phyloP scores from a whole-genome alignment of 2,329 filamentous ascomycete species.

The Curvularia lunata region DNA sequence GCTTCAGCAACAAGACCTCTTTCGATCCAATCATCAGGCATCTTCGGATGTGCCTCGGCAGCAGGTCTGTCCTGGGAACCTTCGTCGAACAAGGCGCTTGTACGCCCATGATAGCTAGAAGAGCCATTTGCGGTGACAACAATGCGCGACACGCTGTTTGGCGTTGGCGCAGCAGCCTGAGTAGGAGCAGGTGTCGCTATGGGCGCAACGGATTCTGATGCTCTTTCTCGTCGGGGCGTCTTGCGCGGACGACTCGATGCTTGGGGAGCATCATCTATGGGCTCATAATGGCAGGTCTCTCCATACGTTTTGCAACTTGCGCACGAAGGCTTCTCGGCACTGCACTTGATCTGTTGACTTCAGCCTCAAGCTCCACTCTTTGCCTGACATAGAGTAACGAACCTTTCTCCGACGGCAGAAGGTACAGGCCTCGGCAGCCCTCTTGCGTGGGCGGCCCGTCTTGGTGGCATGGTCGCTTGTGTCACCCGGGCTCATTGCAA shows the following conservation, averaged over 20 bases:
- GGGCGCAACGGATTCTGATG: slow-evolving; percentile 1
- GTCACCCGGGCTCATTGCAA: slow-evolving; percentile 3
- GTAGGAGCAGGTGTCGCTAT: not conserved
- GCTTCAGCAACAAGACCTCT: slow-evolving; percentile 58
- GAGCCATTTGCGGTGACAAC: slow-evolving; percentile 49
- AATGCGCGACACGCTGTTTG: slow-evolving; percentile 47
- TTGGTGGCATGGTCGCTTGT: slow-evolving; percentile 11
- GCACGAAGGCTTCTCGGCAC: slow-evolving; percentile 54
- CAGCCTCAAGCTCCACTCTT: slow-evolving; percentile 13
- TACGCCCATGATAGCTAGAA: slow-evolving; percentile 59
- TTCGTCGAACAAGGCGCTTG: slow-evolving; percentile 58
- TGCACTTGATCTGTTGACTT: slow-evolving; percentile 56
- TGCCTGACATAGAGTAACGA: not conserved
- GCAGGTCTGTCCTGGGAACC: slow-evolving; percentile 26
- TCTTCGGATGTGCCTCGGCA: slow-evolving; percentile 25
- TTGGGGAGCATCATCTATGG: slow-evolving; percentile 37
- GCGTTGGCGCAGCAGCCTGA: slow-evolving; percentile 16
- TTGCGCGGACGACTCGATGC: slow-evolving; percentile 26
- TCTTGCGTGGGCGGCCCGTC: slow-evolving; percentile 26
- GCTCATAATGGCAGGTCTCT: slow-evolving; percentile 54
- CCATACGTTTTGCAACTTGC: slow-evolving; percentile 56
- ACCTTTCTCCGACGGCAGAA: slow-evolving; percentile 52
- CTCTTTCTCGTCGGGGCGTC: slow-evolving; percentile 19
- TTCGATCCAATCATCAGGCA: slow-evolving; percentile 52
- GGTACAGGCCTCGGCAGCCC: slow-evolving; percentile 44